Evolutionary conservation across 768 basidiomycete genomes (phyloP).

Genomic region (Collybia sordida): DNA sequence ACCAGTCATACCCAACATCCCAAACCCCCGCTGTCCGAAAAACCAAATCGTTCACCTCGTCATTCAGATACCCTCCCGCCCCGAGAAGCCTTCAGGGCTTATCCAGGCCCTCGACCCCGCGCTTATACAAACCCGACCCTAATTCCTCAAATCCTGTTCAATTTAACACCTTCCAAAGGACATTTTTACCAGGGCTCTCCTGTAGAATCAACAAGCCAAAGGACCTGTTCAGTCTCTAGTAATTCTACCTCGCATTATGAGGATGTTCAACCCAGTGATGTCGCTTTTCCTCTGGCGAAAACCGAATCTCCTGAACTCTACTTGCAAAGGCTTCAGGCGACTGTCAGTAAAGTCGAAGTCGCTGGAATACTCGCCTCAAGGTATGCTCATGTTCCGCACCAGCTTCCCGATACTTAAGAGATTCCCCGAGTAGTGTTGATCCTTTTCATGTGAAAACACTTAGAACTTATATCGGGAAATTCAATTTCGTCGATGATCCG

Average conservation of each 20-base stretch:
- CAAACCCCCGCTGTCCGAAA: too few relatives aligned
- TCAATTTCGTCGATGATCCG: slow-evolving; percentile 78
- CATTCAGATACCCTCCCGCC: slow-evolving; percentile 2
- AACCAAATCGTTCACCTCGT: too few relatives aligned
- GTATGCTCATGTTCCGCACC: slow-evolving; percentile 35
- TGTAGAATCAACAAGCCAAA: too few relatives aligned
- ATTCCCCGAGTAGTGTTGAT: slow-evolving; percentile 53
- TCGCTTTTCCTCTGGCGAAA: slow-evolving; percentile 35
- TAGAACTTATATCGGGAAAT: slow-evolving; percentile 67
- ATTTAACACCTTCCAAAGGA: slow-evolving; percentile 53
- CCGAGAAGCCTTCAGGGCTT: slow-evolving; percentile 13
- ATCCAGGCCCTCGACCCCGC: slow-evolving; percentile 30
- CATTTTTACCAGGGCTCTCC: slow-evolving; percentile 9
- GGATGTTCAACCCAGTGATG: too few relatives aligned
- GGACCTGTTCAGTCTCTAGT: too few relatives aligned
- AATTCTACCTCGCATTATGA: too few relatives aligned
- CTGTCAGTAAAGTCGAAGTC: slow-evolving; percentile 76
- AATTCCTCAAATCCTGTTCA: slow-evolving; percentile 68
- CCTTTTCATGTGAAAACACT: slow-evolving; percentile 69
- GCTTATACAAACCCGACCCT: slow-evolving; percentile 67
- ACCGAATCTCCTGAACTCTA: slow-evolving; percentile 75
- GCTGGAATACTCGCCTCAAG: slow-evolving; percentile 79
- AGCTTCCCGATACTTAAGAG: slow-evolving; percentile 3
- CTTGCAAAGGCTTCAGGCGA: slow-evolving; percentile 58
- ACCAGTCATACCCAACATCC: too few relatives aligned